Evolutionary conservation across 2,329 filamentous ascomycete species (phyloP).

Genomic region (Alternaria atra): DNA sequence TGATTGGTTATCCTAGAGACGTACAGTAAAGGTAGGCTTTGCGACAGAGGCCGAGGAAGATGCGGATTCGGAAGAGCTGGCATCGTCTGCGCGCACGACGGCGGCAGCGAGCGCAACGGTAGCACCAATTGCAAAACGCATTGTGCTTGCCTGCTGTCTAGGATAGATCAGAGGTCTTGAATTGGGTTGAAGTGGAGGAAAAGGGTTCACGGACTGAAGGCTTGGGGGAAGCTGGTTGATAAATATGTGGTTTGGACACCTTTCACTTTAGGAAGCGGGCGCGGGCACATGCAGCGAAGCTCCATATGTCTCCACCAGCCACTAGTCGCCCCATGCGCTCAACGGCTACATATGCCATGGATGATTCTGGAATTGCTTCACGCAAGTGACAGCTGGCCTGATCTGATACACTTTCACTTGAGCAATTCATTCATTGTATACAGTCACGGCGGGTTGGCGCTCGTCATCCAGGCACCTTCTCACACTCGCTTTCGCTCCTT

Average conservation of each 20-base stretch:
- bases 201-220: slow-evolving; percentile 22
- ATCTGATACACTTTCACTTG: neutral
- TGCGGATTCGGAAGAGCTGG: slow-evolving; percentile 57
- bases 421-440: neutral
- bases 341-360: slow-evolving; percentile 19
- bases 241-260: slow-evolving; percentile 26
- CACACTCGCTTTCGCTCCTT: neutral
- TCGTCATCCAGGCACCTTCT: neutral
- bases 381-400: slow-evolving; percentile 34
- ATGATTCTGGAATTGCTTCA: slow-evolving; percentile 33
- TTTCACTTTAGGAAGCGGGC: slow-evolving; percentile 16
- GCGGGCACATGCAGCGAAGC: slow-evolving; percentile 22
- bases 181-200: slow-evolving; percentile 27
- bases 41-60: slow-evolving; percentile 67
- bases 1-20: slow-evolving; percentile 49
- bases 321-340: slow-evolving; percentile 13
- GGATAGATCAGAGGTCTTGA: slow-evolving; percentile 40
- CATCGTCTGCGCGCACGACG: slow-evolving; percentile 73
- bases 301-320: slow-evolving; percentile 11
- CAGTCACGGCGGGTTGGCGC: neutral
- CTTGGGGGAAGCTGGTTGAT: slow-evolving; percentile 34
- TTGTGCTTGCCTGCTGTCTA: slow-evolving; percentile 46
- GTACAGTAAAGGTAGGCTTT: slow-evolving; percentile 87
- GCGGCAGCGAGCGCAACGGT: slow-evolving; percentile 75
- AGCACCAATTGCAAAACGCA: slow-evolving; percentile 75